Evolutionary conservation across 495 filamentous ascomycete genomes (phyloP).

Genomic region (Trichoderma virens): DNA sequence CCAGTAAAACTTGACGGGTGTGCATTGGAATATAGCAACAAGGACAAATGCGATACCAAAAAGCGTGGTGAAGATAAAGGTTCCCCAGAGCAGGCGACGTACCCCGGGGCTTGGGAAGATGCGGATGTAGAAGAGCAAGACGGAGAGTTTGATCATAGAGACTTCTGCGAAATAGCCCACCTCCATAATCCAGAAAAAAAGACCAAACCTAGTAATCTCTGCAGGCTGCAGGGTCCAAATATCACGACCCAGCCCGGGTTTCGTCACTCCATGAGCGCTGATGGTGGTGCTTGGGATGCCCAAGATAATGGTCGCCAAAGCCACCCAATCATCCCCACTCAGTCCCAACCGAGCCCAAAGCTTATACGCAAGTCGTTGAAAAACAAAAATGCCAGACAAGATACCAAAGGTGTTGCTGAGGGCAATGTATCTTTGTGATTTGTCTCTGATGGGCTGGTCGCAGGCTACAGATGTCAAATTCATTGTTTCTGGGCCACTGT

Average conservation of each 20-base stretch:
- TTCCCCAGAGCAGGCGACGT: conserved; percentile 19
- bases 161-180: conserved; percentile 24
- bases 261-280: conserved; percentile 12
- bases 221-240: conserved; percentile 24
- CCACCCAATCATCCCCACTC: conserved; percentile 17
- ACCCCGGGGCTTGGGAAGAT: conserved; percentile 19
- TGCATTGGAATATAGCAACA: conserved; percentile 23
- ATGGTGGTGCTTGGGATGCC: conserved; percentile 11
- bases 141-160: conserved; percentile 32
- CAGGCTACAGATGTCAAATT: conserved; percentile 15
- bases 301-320: conserved; percentile 11
- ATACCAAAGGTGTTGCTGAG: conserved; percentile 11
- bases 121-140: conserved; percentile 35
- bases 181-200: conserved; percentile 18
- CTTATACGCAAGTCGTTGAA: conserved; percentile 13
- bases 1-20: conserved; percentile 24
- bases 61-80: conserved; percentile 15
- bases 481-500: conserved; percentile 10
- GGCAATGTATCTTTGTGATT: neutral
- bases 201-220: conserved; percentile 20
- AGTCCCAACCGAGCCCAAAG: conserved; percentile 9
- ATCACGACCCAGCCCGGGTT: conserved; percentile 25
- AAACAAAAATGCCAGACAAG: conserved; percentile 12
- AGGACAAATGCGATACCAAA: conserved; percentile 15
- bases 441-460: conserved; percentile 12